Evolutionary conservation across 2,329 filamentous ascomycete species (phyloP).

Genomic region (Neodidymelliopsis sp.): DNA sequence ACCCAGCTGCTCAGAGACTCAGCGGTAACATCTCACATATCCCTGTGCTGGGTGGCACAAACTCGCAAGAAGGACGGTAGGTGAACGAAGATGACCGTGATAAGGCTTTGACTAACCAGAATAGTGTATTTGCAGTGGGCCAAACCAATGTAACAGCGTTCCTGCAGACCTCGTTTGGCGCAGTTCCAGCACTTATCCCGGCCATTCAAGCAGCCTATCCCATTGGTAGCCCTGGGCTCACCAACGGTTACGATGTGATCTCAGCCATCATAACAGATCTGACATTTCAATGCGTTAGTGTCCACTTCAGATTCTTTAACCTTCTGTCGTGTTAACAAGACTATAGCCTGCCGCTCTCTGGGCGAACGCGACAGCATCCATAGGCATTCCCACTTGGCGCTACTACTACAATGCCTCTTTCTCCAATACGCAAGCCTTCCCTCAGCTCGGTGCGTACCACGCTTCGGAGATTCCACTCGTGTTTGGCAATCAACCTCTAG

Average conservation of each 20-base stretch:
- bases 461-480: slow-evolving; percentile 33
- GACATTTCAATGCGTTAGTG: slow-evolving; percentile 27
- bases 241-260: slow-evolving; percentile 26
- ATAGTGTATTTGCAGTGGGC: slow-evolving; percentile 27
- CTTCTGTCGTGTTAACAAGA: neutral
- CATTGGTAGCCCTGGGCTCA: slow-evolving; percentile 20
- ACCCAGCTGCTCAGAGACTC: slow-evolving; percentile 26
- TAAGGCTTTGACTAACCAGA: neutral
- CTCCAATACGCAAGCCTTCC: slow-evolving; percentile 26
- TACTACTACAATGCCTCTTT: slow-evolving; percentile 44
- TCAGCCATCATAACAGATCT: slow-evolving; percentile 28
- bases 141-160: slow-evolving; percentile 29
- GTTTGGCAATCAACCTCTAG: slow-evolving; percentile 29
- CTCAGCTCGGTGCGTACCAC: slow-evolving; percentile 31
- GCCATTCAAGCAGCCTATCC: slow-evolving; percentile 33
- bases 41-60: slow-evolving; percentile 36
- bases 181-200: slow-evolving; percentile 20
- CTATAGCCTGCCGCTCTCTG: slow-evolving; percentile 26
- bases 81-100: neutral
- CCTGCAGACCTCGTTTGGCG: slow-evolving; percentile 24
- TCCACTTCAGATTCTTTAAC: neutral
- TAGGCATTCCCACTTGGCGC: slow-evolving; percentile 36
- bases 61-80: slow-evolving; percentile 36
- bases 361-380: slow-evolving; percentile 31
- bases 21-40: slow-evolving; percentile 36